Conservation (phyloP, 345 rosid species). For the Physaria fendleri region DNA sequence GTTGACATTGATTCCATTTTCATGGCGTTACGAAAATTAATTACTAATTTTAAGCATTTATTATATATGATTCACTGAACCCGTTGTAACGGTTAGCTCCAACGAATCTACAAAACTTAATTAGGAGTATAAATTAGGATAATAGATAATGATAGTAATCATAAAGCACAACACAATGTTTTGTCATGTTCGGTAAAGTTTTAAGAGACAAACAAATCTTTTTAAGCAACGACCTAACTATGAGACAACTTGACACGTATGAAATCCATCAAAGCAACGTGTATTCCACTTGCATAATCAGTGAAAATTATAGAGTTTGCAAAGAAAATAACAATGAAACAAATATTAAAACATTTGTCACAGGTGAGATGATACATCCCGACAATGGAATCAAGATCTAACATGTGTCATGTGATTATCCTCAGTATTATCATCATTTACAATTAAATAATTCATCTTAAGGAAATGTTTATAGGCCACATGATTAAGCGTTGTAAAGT, state of each 20-base stretch:
- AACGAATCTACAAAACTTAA: background rate
- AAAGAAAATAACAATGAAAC: background rate
- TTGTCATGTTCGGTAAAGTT: slow-evolving; percentile 4
- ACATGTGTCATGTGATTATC: slow-evolving; percentile 24
- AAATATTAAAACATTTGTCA: background rate
- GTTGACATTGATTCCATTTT: too few species aligned
- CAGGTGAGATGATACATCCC: slow-evolving; percentile 1
- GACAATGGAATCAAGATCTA: slow-evolving; percentile 13
- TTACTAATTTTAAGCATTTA: background rate
- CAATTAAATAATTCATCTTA: background rate
- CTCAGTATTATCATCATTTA: background rate
- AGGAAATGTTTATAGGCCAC: slow-evolving; percentile 17
- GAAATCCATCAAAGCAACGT: background rate
- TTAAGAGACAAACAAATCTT: slow-evolving; percentile 9
- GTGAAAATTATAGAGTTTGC: background rate
- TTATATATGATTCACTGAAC: background rate
- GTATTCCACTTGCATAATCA: background rate
- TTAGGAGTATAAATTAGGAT: background rate
- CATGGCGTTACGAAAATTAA: background rate
- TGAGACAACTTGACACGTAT: slow-evolving; percentile 1
- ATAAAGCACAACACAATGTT: slow-evolving; percentile 7
- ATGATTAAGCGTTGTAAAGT: background rate
- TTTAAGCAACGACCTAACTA: slow-evolving; percentile 19
- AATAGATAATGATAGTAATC: background rate
- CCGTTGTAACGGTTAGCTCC: slow-evolving; percentile 2